Conservation (phyloP, 306 rosid genomes). For the Trifolium dubium region DNA sequence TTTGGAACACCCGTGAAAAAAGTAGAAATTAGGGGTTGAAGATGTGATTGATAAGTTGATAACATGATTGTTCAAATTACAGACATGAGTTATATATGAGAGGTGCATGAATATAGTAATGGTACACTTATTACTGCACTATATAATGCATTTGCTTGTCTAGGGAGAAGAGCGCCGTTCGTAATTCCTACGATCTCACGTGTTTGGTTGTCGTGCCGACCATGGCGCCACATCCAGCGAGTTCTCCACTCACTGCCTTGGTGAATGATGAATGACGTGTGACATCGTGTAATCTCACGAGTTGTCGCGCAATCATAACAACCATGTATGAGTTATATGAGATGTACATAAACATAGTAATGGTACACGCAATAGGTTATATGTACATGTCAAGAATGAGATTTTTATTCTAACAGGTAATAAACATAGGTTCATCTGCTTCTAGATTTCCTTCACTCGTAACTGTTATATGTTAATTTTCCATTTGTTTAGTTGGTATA, state of each 20-base stretch:
- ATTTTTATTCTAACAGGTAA: not conserved
- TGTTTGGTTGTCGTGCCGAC: not conserved
- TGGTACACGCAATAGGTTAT: not conserved
- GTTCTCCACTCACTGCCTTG: not conserved
- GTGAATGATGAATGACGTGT: not conserved
- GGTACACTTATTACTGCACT: not conserved
- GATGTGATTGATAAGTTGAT: not conserved
- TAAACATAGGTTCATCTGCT: not conserved
- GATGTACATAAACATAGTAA: not conserved
- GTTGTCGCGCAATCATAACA: not conserved
- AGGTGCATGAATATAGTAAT: not conserved
- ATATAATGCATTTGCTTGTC: not conserved
- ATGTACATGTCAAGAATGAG: constrained; percentile 6
- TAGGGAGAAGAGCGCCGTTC: not conserved
- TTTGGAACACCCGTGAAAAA: not conserved
- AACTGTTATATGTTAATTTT: not conserved
- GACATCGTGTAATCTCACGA: not conserved
- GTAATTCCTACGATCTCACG: not conserved
- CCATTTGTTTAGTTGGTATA: not conserved
- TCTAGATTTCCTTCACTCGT: not conserved
- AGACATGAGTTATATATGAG: not conserved
- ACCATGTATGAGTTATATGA: not conserved
- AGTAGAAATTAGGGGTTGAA: constrained; percentile 18
- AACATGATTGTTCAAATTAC: constrained; percentile 2
- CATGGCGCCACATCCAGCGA: not conserved